These are phyloP conservation scores for Globisporangium lucens DNA, from an alignment of 352 stramenopile species.

Conservation along the genomic window DNA sequence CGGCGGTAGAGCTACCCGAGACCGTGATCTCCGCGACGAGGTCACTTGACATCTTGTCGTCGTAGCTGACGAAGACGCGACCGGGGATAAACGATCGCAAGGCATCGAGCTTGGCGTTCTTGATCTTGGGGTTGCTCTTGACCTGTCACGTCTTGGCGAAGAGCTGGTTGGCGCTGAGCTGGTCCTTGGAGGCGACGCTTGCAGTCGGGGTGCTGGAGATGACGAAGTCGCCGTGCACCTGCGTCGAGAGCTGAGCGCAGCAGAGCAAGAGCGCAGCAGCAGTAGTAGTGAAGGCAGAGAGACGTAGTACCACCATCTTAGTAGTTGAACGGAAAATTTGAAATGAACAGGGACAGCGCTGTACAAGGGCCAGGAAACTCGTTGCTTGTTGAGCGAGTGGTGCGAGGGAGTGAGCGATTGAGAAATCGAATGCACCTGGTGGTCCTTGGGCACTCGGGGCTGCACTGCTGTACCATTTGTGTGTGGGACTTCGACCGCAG, in stretches of 20 bases:
- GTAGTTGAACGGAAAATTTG: conserved; percentile 4
- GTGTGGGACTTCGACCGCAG: no score
- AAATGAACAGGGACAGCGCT: no score
- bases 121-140: not conserved
- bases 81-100: not conserved
- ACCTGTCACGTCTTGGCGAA: not conserved
- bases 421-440: no score
- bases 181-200: not conserved
- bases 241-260: conserved; percentile 10
- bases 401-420: not conserved
- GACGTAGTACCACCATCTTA: no score
- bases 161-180: not conserved
- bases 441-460: no score
- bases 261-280: conserved; percentile 15
- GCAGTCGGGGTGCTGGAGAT: not conserved
- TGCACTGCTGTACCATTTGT: no score
- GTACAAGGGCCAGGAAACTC: no score
- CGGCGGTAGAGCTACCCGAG: not conserved
- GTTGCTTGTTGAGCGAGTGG: conserved; percentile 5
- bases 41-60: not conserved
- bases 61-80: not conserved
- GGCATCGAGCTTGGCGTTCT: not conserved
- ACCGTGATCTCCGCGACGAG: not conserved
- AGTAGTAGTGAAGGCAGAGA: no score
- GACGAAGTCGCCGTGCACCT: not conserved